Evolutionary conservation across 495 filamentous ascomycete genomes (phyloP), one percentile per base, ranked within the genome.

Genomic region (Clavariopsis aquatica): DNA sequence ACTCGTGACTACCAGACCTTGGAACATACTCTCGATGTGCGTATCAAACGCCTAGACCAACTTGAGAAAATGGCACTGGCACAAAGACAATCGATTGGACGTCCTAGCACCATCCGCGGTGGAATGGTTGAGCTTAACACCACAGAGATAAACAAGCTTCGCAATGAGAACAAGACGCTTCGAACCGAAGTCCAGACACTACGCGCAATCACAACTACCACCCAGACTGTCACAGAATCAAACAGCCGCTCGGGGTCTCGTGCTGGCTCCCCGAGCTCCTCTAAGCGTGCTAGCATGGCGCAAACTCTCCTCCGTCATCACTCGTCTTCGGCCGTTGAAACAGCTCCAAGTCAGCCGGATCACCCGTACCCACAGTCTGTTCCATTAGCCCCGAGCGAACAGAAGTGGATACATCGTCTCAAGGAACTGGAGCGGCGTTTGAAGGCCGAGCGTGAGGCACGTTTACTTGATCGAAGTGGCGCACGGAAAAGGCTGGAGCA

Each of bases 1-100:
- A 90, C 86, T 83, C 89, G 90, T 68, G 91, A 97, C 66, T 98
- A 96, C 70, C 88, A 96, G 59, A 84, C 84, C 1, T 83, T 98
- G 22, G 93, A 97, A 76, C 86, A 85, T 64, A 87, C 85, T 24
- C 85, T 96, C 43, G 88, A 92, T 57, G 74, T 85, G 23, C 87
- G 92, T 23, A 84, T 87, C 69, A 92, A 93, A 74, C 88, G 90
- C 62, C 81, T 98, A n/a, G 94, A 98, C 38, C 84, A 89, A 1
- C 80, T 98, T 0, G 94, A 98, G 75, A 82, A 84, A 20, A 81
- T 89, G 2, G 84, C 93, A 20, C 45, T 60, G 19, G 63, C 71
- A 9, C 65, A 73, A 53, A 43, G 65, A 27, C 64, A 68, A 46
- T 63, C 60, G 27, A 65, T 69, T 13, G 57, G 67, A 52, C 57